These are phyloP conservation scores for Sporothrix phasma DNA, from an alignment of 2,329 filamentous ascomycete genomes.

Conservation along the genomic window DNA sequence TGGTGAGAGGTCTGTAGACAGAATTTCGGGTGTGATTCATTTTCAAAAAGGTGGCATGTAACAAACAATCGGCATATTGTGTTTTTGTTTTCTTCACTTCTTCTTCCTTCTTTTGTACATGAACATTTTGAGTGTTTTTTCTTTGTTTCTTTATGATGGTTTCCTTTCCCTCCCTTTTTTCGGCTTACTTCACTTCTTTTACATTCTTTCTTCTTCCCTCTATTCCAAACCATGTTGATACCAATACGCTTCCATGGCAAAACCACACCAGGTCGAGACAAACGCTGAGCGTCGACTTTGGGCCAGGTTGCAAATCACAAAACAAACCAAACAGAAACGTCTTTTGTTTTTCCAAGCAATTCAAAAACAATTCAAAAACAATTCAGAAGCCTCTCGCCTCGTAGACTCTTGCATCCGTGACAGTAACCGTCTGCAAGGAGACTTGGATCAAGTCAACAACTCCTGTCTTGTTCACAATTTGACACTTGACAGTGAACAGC, in stretches of 20 bases:
- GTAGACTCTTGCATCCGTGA: background rate
- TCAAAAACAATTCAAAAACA: background rate
- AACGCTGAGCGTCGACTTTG: slow-evolving; percentile 10
- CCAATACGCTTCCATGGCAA: background rate
- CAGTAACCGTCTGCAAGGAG: too few relatives aligned
- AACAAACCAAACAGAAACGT: slow-evolving; percentile 8
- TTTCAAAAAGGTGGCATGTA: background rate
- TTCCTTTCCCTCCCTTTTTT: background rate
- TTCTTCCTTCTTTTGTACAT: background rate
- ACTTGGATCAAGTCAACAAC: background rate
- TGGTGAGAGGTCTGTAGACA: background rate
- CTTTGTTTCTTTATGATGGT: background rate
- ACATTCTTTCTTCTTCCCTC: background rate
- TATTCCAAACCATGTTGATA: background rate
- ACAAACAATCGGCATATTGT: slow-evolving; percentile 3
- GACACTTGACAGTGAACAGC: background rate
- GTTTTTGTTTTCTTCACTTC: background rate
- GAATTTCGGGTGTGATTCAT: background rate
- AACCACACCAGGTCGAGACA: background rate
- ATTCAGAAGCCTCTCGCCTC: background rate
- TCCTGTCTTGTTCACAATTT: background rate
- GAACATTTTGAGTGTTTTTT: background rate
- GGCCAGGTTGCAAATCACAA: background rate
- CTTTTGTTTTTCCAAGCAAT: background rate
- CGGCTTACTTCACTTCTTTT: background rate